A percentile compares a stretch with the other conserved stretches of the same genome.
Conservation (phyloP, 1,139 yeast genomes). For the Lodderomyces jiufengensis region DNA sequence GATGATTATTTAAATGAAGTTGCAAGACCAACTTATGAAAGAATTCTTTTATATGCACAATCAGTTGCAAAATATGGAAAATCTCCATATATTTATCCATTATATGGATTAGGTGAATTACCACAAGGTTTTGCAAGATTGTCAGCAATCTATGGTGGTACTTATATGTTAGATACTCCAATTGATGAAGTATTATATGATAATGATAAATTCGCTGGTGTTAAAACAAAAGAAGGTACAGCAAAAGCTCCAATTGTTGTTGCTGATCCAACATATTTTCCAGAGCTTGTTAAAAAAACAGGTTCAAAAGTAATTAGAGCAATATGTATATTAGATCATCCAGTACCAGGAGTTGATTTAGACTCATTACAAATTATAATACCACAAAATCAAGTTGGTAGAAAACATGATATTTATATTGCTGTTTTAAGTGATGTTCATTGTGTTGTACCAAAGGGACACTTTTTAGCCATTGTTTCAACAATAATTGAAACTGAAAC, state of each 20-base stretch:
- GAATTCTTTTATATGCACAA: slow-evolving; percentile 80
- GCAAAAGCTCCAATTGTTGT: slow-evolving; percentile 92
- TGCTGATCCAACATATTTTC: slow-evolving; percentile 98
- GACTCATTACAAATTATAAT: slow-evolving; percentile 93
- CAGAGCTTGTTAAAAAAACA: slow-evolving; percentile 78
- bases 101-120: slow-evolving; percentile 94
- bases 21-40: slow-evolving; percentile 87
- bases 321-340: slow-evolving; percentile 88
- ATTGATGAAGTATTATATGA: slow-evolving; percentile 78
- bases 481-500: slow-evolving; percentile 92
- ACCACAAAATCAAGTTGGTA: slow-evolving; percentile 92
- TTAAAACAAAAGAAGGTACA: slow-evolving; percentile 83
- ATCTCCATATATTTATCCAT: slow-evolving; percentile 93
- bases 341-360: slow-evolving; percentile 80
- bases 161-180: slow-evolving; percentile 96
- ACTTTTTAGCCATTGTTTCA: slow-evolving; percentile 89
- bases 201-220: slow-evolving; percentile 65
- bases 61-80: slow-evolving; percentile 95
- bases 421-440: slow-evolving; percentile 90
- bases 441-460: slow-evolving; percentile 87
- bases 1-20: slow-evolving; percentile 88
- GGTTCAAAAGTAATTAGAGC: slow-evolving; percentile 92
- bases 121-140: slow-evolving; percentile 98
- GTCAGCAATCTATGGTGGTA: slow-evolving; percentile 97
- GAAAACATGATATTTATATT: slow-evolving; percentile 91